Evolutionary conservation across 164 flowering plant species (phyloP), one percentile per base, ranked within the genome.

Genomic region (Berberis vulgaris): DNA sequence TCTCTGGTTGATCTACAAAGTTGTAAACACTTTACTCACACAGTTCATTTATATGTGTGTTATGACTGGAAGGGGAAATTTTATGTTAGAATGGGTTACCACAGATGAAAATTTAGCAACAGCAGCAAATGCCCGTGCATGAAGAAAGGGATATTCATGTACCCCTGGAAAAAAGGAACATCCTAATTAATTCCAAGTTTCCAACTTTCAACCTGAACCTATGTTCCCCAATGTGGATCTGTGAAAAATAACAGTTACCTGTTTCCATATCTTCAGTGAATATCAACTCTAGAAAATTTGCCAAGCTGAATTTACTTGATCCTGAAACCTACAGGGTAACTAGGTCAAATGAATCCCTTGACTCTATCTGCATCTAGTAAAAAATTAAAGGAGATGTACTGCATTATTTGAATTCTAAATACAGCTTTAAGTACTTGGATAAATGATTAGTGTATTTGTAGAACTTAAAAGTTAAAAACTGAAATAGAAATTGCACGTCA

Each of bases 61-160:
- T 39, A 38, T 47, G 45, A 62, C 9, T 9, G 9, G 7, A 47
- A 41, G 39, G 2, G 57, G 9, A 54, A 61, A 54, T 9, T 45
- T 26, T 9, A 41, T 26, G 26, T 26, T 26, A 26, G 26, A 26
- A 26, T 26, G 55, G 52, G 2, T 74, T 84, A 94, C 97, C 97
- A 89, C 69, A 64, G 93, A 73, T 49, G 93, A 82, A 72, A 88
- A 86, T 73, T 85, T 94, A 6, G 91, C 84, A 65, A 82, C 79
- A 43, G 88, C 70, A 42, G 84, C 76, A 70, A 94, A 86, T 43
- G 83, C 72, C 9, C 98, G 92, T 47, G 97, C 96, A 80, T 76
- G 77, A 65, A 94, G 96, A 72, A 94, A 89, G 39, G 98, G 97
- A 74, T 75, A 86, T 69, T 87, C 91, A 75, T 77, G 76, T 53